Evolutionary conservation across 2,329 filamentous ascomycete species (phyloP).

Genomic region (Lithohypha guttulata): DNA sequence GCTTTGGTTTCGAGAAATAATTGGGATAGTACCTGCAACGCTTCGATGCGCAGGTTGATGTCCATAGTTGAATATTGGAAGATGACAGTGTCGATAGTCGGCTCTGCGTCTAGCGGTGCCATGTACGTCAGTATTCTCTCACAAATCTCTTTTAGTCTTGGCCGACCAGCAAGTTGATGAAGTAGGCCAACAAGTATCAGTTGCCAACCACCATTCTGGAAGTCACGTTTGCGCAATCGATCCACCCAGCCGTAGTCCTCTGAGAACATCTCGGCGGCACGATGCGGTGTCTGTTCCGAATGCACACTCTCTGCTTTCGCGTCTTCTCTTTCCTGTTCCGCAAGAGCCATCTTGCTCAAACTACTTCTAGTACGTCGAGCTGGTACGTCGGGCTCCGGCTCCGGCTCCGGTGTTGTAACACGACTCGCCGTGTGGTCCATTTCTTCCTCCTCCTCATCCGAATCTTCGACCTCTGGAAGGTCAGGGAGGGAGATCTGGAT

Average conservation of each 20-base stretch:
- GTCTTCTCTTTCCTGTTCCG: slow-evolving; percentile 48
- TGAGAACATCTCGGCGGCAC: slow-evolving; percentile 62
- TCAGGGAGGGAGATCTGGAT: slow-evolving; percentile 69
- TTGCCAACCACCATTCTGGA: slow-evolving; percentile 80
- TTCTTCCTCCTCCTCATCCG: slow-evolving; percentile 51
- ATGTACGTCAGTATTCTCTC: slow-evolving; percentile 70
- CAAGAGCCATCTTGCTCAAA: slow-evolving; percentile 63
- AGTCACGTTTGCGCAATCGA: slow-evolving; percentile 69
- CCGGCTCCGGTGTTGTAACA: slow-evolving; percentile 49
- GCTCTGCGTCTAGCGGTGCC: slow-evolving; percentile 65
- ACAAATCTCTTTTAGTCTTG: slow-evolving; percentile 58
- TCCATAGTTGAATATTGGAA: slow-evolving; percentile 65
- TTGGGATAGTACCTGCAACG: slow-evolving; percentile 75
- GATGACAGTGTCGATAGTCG: slow-evolving; percentile 62
- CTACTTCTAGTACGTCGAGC: slow-evolving; percentile 71
- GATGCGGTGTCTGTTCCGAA: slow-evolving; percentile 30
- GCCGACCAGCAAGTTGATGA: slow-evolving; percentile 69
- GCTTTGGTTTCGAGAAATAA: slow-evolving; percentile 77
- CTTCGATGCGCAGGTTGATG: slow-evolving; percentile 69
- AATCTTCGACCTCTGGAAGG: slow-evolving; percentile 59
- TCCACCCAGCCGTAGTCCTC: slow-evolving; percentile 73
- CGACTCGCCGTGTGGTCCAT: slow-evolving; percentile 47
- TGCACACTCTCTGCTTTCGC: slow-evolving; percentile 44
- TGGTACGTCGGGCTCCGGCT: slow-evolving; percentile 61
- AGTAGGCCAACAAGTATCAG: slow-evolving; percentile 77